These are phyloP conservation scores for Fusarium oxysporum DNA, from an alignment of 2,329 filamentous ascomycete genomes.

Conservation along the genomic window DNA sequence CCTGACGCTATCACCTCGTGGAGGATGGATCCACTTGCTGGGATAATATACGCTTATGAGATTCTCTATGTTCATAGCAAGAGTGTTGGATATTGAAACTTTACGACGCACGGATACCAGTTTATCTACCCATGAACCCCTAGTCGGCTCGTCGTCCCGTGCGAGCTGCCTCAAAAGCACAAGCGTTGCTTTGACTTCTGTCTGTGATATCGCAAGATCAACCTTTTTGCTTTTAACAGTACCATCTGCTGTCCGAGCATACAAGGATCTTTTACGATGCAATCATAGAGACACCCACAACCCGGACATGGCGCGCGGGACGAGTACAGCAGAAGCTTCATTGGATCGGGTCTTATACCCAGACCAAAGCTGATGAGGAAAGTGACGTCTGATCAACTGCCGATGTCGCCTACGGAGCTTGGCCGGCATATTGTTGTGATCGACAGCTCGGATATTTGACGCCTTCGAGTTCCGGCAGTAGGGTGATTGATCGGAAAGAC, in stretches of 20 bases:
- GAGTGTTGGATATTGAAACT: neutral
- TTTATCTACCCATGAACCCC: neutral
- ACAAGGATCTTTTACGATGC: neutral
- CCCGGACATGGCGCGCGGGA: neutral
- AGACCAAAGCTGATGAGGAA: neutral
- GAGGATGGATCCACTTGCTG: slow-evolving; percentile 12
- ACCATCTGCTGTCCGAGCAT: slow-evolving; percentile 8
- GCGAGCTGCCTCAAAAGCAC: slow-evolving; percentile 10
- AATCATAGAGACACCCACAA: neutral
- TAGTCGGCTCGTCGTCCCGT: slow-evolving; percentile 11
- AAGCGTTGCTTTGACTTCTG: neutral
- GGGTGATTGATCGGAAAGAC: neutral
- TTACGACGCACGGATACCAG: slow-evolving; percentile 20
- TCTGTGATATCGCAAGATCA: slow-evolving; percentile 14
- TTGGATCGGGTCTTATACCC: neutral
- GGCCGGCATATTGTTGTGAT: slow-evolving; percentile 25
- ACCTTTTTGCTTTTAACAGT: neutral
- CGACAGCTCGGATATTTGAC: slow-evolving; percentile 9
- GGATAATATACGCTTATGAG: neutral
- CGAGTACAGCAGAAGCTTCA: neutral
- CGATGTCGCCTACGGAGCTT: slow-evolving; percentile 9
- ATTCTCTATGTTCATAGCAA: neutral
- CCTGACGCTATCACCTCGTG: neutral
- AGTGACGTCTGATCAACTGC: slow-evolving; percentile 17
- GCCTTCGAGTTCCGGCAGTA: slow-evolving; percentile 22